Evolutionary conservation across 2,329 filamentous ascomycete species (phyloP), one percentile per base, ranked within the genome.

Genomic region (Pseudophaeomoniella oleicola): DNA sequence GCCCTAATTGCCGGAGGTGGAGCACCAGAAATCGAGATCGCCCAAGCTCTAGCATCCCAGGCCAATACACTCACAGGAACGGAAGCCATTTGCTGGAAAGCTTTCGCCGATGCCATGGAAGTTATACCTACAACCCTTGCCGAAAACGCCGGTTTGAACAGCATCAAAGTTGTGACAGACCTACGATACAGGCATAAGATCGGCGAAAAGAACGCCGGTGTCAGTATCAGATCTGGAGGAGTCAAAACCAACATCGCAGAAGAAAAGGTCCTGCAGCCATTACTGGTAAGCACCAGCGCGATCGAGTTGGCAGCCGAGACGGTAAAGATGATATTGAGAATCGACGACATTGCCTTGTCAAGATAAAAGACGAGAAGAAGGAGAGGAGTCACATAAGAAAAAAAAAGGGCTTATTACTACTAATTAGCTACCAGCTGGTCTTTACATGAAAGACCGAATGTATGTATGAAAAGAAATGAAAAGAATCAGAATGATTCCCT

Each of bases 11-110:
- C 92, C 11, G 90, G 90, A 59, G 90, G 90, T 52, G 90, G 90
- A 56, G 90, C 90, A 2, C 84, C 90, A 16, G 90, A 98, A 62
- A 92, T 96, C 51, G 87, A 96, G 63, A 88, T 98, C 50, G 84
- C 90, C 15, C 81, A 90, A 37, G 74, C 84, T 52, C 73, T 98
- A 19, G 76, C 81, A 39, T 80, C 83, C 60, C 81, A 83, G 54
- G 76, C 88, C 5, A 81, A 87, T 47, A 77, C 79, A 50, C 69
- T 94, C 42, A 78, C 79, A 1, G 92, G 92, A 42, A 94, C 90
- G 4, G 90, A 98, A 60, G 78, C 86, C 29, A 94, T 96, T 54
- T 98, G 90, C 74, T 98, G 85, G 84, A 96, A 94, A 66, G 88
- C 88, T 1, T 98, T 98, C 54, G 90, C 92, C 2, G 88, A 98